Percentiles rank a stretch among this genome's conserved stretches.
These are phyloP conservation scores for Aspergillus amoenus DNA, from an alignment of 2,329 filamentous ascomycete species.

Conservation along the genomic window DNA sequence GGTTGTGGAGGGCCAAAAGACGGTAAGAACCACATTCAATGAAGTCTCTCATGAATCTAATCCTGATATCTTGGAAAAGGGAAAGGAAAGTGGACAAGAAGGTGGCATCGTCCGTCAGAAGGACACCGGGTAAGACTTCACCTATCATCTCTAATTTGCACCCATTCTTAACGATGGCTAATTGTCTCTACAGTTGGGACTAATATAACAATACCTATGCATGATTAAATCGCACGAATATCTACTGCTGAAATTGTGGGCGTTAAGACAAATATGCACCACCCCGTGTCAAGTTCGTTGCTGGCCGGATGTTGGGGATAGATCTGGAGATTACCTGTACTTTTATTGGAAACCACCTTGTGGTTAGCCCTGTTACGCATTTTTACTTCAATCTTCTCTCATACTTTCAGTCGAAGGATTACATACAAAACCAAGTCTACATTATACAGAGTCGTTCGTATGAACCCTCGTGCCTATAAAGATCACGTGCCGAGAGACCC, in stretches of 20 bases:
- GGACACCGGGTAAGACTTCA: constrained; percentile 64
- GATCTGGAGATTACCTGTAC: constrained; percentile 19
- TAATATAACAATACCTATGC: constrained; percentile 15
- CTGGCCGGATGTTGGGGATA: constrained; percentile 5
- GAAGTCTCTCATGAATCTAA: neutral
- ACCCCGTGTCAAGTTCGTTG: neutral
- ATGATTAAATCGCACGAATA: neutral
- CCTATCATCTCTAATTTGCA: constrained; percentile 4
- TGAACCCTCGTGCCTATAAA: neutral
- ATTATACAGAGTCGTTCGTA: neutral
- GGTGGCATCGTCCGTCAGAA: constrained; percentile 73
- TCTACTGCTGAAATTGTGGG: neutral
- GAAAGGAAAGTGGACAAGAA: constrained; percentile 58
- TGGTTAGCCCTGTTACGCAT: constrained; percentile 15
- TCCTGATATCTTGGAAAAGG: constrained; percentile 19
- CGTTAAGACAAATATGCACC: neutral
- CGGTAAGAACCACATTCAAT: constrained; percentile 52
- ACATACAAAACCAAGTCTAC: neutral
- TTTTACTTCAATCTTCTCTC: constrained; percentile 11
- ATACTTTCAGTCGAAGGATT: neutral
- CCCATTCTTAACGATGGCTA: constrained; percentile 1
- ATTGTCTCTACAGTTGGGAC: constrained; percentile 27
- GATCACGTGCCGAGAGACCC: constrained; percentile 16
- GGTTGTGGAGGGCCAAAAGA: constrained; percentile 85
- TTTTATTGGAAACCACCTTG: constrained; percentile 20